phyloP scores from a whole-genome alignment of 2,329 filamentous ascomycete genomes.

The Ploettnerulaceae sp. region DNA sequence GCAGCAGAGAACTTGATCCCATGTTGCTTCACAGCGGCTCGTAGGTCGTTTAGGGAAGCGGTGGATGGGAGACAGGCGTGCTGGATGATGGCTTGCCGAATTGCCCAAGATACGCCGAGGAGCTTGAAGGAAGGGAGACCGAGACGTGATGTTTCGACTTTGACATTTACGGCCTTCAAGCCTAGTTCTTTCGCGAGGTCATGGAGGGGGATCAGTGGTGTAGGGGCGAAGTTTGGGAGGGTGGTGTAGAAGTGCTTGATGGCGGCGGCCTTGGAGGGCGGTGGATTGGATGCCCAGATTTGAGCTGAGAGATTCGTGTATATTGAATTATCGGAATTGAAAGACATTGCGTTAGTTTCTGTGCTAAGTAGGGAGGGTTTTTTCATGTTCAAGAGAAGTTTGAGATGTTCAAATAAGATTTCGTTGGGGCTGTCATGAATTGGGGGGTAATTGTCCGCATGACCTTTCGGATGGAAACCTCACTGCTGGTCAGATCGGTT shows the following conservation, averaged over 20 bases:
- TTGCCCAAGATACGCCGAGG: slow-evolving; percentile 71
- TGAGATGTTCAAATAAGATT: background rate
- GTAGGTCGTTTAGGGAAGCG: slow-evolving; percentile 11
- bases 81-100: slow-evolving; percentile 51
- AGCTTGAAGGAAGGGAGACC: slow-evolving; percentile 76
- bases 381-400: too few species aligned
- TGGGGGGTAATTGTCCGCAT: background rate
- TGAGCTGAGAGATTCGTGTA: slow-evolving; percentile 10
- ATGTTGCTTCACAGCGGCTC: slow-evolving; percentile 34
- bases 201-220: slow-evolving; percentile 40
- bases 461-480: background rate
- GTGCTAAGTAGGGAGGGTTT: background rate
- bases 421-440: background rate
- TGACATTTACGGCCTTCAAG: slow-evolving; percentile 56
- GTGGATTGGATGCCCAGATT: background rate
- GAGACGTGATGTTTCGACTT: slow-evolving; percentile 65
- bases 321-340: background rate
- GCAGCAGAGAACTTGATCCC: slow-evolving; percentile 49
- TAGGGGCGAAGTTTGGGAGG: slow-evolving; percentile 16
- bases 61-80: slow-evolving; percentile 39
- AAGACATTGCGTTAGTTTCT: background rate
- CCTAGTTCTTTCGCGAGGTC: slow-evolving; percentile 53
- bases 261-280: background rate
- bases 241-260: slow-evolving; percentile 47
- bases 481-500: slow-evolving; percentile 2